A percentile compares a stretch with the other conserved stretches of the same genome.
Evolutionary conservation across 441 rosid genomes (phyloP).

Genomic region (Pelargonium fulgidum): DNA sequence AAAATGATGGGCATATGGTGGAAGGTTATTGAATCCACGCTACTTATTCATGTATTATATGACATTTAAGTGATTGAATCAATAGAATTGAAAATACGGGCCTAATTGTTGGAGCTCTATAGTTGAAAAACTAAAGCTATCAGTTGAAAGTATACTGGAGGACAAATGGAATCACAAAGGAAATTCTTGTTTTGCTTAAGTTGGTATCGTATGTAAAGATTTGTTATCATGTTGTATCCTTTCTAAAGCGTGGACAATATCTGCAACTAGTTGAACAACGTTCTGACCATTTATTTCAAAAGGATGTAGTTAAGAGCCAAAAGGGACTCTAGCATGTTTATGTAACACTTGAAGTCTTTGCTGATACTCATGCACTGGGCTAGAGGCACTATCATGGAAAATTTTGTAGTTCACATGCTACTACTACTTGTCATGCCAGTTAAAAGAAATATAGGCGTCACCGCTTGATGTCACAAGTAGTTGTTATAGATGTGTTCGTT

Average conservation of each 20-base stretch:
- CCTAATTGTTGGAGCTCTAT: neutral
- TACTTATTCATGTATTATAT: neutral
- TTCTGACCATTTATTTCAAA: too few relatives aligned
- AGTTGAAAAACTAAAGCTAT: neutral
- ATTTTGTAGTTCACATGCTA: neutral
- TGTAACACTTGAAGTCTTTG: neutral
- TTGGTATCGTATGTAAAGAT: too few relatives aligned
- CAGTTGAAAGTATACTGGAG: neutral
- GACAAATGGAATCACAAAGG: neutral
- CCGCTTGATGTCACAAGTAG: neutral
- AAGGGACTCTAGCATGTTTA: too few relatives aligned
- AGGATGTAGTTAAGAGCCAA: too few relatives aligned
- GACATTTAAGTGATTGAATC: neutral
- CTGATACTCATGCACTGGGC: neutral
- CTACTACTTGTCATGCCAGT: neutral
- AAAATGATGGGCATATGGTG: neutral
- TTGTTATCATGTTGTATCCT: neutral
- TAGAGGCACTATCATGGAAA: neutral
- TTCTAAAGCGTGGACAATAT: neutral
- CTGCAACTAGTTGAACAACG: neutral
- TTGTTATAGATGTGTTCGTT: neutral
- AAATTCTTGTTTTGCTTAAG: neutral
- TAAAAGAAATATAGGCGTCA: neutral
- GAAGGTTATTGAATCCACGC: neutral
- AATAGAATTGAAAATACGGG: neutral